These are phyloP conservation scores for Arabidopsis hybrid DNA, from an alignment of 441 rosid species.

Conservation along the genomic window DNA sequence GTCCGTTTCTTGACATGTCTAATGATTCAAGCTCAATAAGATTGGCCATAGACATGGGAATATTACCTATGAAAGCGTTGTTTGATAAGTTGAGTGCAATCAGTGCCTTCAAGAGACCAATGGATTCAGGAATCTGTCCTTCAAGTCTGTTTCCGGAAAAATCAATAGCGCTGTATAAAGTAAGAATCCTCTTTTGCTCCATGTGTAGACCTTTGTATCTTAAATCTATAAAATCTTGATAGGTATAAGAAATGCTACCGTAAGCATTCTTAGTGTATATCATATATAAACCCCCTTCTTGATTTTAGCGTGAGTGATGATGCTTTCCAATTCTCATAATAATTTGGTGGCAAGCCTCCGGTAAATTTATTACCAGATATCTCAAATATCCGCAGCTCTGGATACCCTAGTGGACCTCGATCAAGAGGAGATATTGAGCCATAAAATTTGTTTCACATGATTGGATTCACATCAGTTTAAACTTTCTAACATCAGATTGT, in stretches of 20 bases:
- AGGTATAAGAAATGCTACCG: too few relatives aligned
- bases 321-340: constrained; percentile 49
- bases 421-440: constrained; percentile 47
- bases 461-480: too few relatives aligned
- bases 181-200: background rate
- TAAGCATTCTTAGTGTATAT: too few relatives aligned
- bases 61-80: constrained; percentile 19
- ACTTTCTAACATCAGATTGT: too few relatives aligned
- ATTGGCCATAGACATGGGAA: constrained; percentile 19
- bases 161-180: constrained; percentile 17
- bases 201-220: constrained; percentile 22
- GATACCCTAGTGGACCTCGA: constrained; percentile 39
- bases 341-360: constrained; percentile 18
- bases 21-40: constrained; percentile 6
- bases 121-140: constrained; percentile 33
- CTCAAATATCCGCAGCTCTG: constrained; percentile 62
- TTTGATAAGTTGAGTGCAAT: constrained; percentile 29
- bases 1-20: constrained; percentile 3
- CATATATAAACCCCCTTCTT: constrained; percentile 9
- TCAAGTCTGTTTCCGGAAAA: constrained; percentile 12
- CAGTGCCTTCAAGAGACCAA: constrained; percentile 2
- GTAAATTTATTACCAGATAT: constrained; percentile 40
- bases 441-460: constrained; percentile 43
- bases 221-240: too few relatives aligned
- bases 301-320: constrained; percentile 28